Evolutionary conservation across 768 basidiomycete genomes (phyloP).

Genomic region (Termitomyces sp.): DNA sequence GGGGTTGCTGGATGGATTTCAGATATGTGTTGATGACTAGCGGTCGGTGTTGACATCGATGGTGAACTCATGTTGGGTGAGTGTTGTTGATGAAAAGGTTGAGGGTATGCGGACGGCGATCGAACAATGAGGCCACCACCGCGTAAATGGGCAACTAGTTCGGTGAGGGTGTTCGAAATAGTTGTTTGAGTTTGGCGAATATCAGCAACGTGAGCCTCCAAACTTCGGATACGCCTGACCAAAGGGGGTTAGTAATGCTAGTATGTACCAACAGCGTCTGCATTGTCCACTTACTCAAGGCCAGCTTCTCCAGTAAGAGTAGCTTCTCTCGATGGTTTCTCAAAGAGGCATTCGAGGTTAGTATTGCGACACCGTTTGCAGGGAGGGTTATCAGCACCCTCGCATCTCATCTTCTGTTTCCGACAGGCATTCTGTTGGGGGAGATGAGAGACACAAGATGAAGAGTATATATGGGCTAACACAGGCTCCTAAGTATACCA

Average conservation of each 20-base stretch:
- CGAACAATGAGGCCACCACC: conserved; percentile 44
- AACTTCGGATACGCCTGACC: conserved; percentile 79
- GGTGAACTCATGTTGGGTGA: conserved; percentile 67
- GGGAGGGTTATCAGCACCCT: conserved; percentile 95
- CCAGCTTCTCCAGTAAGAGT: conserved; percentile 87
- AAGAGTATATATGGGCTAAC: conserved; percentile 34
- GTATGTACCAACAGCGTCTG: neutral
- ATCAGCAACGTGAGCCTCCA: conserved; percentile 83
- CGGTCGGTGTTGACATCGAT: conserved; percentile 44
- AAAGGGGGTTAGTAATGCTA: conserved; percentile 14
- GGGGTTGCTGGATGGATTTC: conserved; percentile 37
- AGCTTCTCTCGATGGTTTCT: conserved; percentile 86
- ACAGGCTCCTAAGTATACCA: conserved; percentile 59
- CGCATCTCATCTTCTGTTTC: conserved; percentile 97
- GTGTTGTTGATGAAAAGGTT: conserved; percentile 50
- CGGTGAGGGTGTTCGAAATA: conserved; percentile 76
- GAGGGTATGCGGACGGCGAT: conserved; percentile 60
- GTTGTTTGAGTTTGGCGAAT: conserved; percentile 67
- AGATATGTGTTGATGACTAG: conserved; percentile 32
- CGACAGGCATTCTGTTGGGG: conserved; percentile 80
- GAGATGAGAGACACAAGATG: conserved; percentile 8
- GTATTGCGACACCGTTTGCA: conserved; percentile 89
- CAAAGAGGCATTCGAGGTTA: conserved; percentile 89
- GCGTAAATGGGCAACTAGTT: conserved; percentile 78
- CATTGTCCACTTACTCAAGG: conserved; percentile 58